A percentile compares a stretch with the other conserved stretches of the same genome.
These are phyloP conservation scores for Calycina marina DNA, from an alignment of 2,329 filamentous ascomycete species.

Conservation along the genomic window DNA sequence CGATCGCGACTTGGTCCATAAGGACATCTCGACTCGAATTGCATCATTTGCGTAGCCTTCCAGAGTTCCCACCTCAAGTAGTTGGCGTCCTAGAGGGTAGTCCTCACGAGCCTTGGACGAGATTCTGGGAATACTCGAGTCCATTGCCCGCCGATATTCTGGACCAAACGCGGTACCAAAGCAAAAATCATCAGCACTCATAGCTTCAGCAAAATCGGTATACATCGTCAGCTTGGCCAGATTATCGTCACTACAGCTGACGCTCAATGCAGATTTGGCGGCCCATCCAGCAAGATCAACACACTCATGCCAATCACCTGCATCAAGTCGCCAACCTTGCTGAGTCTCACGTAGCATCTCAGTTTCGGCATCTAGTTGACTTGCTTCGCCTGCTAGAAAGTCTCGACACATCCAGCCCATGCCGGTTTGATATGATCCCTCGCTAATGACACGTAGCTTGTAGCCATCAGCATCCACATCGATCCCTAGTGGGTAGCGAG, in stretches of 20 bases:
- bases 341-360: conserved; percentile 51
- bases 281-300: conserved; percentile 28
- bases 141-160: conserved; percentile 17
- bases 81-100: conserved; percentile 36
- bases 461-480: conserved; percentile 55
- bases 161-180: conserved; percentile 15
- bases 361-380: conserved; percentile 35
- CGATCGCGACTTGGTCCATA: conserved; percentile 18
- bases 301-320: conserved; percentile 39
- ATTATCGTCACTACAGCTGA: conserved; percentile 9
- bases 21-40: conserved; percentile 13
- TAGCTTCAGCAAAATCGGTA: conserved; percentile 37
- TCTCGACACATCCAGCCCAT: conserved; percentile 69
- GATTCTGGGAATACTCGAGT: conserved; percentile 14
- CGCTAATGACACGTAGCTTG: conserved; percentile 63
- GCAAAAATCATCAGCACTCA: conserved; percentile 54
- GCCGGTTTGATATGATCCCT: conserved; percentile 59
- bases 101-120: conserved; percentile 35
- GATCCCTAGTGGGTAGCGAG: conserved; percentile 57
- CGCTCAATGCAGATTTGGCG: conserved; percentile 12
- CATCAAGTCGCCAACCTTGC: conserved; percentile 51
- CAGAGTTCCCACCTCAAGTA: conserved; percentile 34
- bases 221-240: conserved; percentile 32
- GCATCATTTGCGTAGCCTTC: conserved; percentile 8
- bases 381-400: conserved; percentile 26